These are phyloP conservation scores for Coprinopsis cinerea DNA, from an alignment of 768 basidiomycete genomes.

Conservation along the genomic window DNA sequence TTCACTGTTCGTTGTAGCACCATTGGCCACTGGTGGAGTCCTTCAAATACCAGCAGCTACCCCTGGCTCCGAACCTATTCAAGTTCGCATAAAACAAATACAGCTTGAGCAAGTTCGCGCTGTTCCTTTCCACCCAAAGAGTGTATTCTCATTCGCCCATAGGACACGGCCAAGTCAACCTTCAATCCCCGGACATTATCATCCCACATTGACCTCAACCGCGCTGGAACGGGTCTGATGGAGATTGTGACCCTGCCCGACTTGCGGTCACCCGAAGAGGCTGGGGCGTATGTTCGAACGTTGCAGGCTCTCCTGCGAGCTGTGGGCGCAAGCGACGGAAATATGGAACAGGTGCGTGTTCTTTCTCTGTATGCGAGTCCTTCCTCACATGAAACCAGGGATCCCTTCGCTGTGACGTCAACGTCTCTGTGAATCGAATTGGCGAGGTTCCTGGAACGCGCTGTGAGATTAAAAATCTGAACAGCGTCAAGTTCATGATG, in stretches of 20 bases:
- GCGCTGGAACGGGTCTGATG: conserved; percentile 86
- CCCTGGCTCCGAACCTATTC: conserved; percentile 18
- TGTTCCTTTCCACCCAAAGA: neutral
- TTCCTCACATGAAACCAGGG: conserved; percentile 45
- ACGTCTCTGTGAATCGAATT: conserved; percentile 78
- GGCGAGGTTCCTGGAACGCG: conserved; percentile 69
- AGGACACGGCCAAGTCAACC: conserved; percentile 92
- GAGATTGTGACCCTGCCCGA: conserved; percentile 97
- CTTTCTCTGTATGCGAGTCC: neutral
- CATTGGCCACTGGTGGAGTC: conserved; percentile 65
- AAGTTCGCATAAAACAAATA: conserved; percentile 86
- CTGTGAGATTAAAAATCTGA: conserved; percentile 96
- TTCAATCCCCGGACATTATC: conserved; percentile 43
- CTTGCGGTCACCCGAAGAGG: conserved; percentile 84
- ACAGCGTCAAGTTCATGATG: conserved; percentile 81
- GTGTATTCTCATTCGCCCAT: neutral
- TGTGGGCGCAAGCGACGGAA: conserved; percentile 86
- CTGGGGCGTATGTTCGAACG: conserved; percentile 76
- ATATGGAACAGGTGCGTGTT: conserved; percentile 86
- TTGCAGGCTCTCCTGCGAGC: conserved; percentile 78
- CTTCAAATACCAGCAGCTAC: conserved; percentile 40
- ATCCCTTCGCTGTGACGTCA: conserved; percentile 91
- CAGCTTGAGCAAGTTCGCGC: conserved; percentile 87
- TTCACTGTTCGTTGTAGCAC: conserved; percentile 42
- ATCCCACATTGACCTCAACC: conserved; percentile 78